Conservation (phyloP, 169 alveolate genomes). For the Eimeria praecox region DNA sequence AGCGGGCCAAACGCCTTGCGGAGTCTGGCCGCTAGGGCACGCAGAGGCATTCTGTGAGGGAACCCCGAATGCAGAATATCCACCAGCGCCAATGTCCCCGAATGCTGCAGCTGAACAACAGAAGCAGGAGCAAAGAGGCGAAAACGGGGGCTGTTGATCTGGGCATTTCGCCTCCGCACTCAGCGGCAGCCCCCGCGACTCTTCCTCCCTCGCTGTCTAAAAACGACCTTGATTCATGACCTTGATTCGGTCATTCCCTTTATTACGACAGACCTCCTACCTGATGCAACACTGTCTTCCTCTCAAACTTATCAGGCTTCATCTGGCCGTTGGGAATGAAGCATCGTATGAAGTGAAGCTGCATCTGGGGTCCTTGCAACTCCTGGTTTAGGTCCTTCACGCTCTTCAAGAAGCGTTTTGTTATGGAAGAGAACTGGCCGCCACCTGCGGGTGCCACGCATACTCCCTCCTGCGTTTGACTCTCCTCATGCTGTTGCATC, state of each 20-base stretch:
- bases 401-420: constrained; percentile 17
- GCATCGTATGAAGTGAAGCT: constrained; percentile 74
- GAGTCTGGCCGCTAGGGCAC: constrained; percentile 12
- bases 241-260: too few species aligned
- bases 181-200: too few species aligned
- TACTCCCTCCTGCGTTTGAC: constrained; percentile 26
- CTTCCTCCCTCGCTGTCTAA: too few species aligned
- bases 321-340: constrained; percentile 55
- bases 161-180: too few species aligned
- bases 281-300: constrained; percentile 39
- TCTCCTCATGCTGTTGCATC: constrained; percentile 18
- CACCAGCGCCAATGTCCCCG: constrained; percentile 66
- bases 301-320: constrained; percentile 28
- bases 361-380: constrained; percentile 51
- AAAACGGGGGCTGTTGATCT: too few species aligned
- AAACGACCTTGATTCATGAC: too few species aligned
- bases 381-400: constrained; percentile 44
- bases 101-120: constrained; percentile 57
- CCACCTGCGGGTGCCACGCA: neutral
- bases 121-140: too few species aligned
- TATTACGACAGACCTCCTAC: neutral
- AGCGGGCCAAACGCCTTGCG: neutral
- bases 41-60: constrained; percentile 69
- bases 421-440: constrained; percentile 57
- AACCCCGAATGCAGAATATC: constrained; percentile 62